These are phyloP conservation scores for Ustulina deusta DNA, from an alignment of 2,329 filamentous ascomycete genomes.

Conservation along the genomic window DNA sequence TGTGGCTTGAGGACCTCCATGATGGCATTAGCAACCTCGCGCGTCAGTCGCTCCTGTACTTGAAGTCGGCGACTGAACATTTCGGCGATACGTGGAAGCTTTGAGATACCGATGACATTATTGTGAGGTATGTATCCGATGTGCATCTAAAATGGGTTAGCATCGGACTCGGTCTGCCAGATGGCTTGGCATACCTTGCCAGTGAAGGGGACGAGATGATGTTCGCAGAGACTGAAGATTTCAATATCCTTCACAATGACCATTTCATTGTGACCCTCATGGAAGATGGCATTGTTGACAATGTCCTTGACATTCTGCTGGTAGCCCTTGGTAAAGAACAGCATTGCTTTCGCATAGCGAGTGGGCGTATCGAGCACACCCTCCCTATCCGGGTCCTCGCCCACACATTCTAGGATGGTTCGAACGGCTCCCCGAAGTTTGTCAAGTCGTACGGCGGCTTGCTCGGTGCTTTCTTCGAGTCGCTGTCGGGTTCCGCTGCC, in stretches of 20 bases:
- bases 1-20: slow-evolving; percentile 93
- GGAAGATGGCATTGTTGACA: slow-evolving; percentile 93
- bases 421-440: slow-evolving; percentile 72
- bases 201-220: slow-evolving; percentile 95
- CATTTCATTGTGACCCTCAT: slow-evolving; percentile 96
- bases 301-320: slow-evolving; percentile 93
- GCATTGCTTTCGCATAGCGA: slow-evolving; percentile 93
- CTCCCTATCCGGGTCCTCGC: slow-evolving; percentile 74
- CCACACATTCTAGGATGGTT: slow-evolving; percentile 75
- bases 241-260: slow-evolving; percentile 99
- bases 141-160: slow-evolving; percentile 77
- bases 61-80: slow-evolving; percentile 96
- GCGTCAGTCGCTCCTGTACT: slow-evolving; percentile 95
- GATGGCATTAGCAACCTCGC: slow-evolving; percentile 93
- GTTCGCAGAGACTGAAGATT: slow-evolving; percentile 93
- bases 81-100: slow-evolving; percentile 93
- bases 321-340: slow-evolving; percentile 97
- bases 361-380: slow-evolving; percentile 77
- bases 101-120: slow-evolving; percentile 91
- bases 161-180: background rate
- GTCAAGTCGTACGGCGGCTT: slow-evolving; percentile 64
- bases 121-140: slow-evolving; percentile 96
- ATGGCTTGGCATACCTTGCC: slow-evolving; percentile 76
- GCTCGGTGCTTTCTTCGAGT: slow-evolving; percentile 66
- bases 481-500: slow-evolving; percentile 73